These are phyloP conservation scores for Roridomyces roridus DNA, from an alignment of 768 basidiomycete genomes.

Conservation along the genomic window DNA sequence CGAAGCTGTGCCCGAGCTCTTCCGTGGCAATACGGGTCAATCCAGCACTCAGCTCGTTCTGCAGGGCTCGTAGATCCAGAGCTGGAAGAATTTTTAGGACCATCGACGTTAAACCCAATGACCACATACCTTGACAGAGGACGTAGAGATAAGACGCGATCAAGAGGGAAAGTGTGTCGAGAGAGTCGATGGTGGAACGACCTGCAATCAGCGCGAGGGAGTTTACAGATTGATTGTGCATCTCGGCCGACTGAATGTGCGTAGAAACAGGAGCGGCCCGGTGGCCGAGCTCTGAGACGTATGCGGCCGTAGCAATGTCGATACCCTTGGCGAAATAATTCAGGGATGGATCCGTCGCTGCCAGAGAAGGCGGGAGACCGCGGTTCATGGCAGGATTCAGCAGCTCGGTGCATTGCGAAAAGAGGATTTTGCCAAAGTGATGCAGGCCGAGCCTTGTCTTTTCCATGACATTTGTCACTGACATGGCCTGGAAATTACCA, in stretches of 20 bases:
- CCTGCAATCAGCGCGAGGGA: slow-evolving; percentile 67
- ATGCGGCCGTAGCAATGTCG: slow-evolving; percentile 85
- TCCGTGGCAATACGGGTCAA: slow-evolving; percentile 54
- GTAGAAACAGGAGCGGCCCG: slow-evolving; percentile 86
- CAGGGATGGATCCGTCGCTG: slow-evolving; percentile 80
- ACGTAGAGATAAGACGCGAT: slow-evolving; percentile 25
- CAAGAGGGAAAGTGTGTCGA: slow-evolving; percentile 22
- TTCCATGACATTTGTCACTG: slow-evolving; percentile 88
- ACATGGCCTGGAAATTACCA: slow-evolving; percentile 85
- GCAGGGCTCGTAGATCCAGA: slow-evolving; percentile 82
- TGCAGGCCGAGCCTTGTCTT: slow-evolving; percentile 79
- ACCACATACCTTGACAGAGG: slow-evolving; percentile 62
- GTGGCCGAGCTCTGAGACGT: slow-evolving; percentile 81
- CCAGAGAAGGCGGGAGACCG: slow-evolving; percentile 80
- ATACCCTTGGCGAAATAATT: slow-evolving; percentile 87
- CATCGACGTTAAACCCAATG: background rate
- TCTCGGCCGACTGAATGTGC: slow-evolving; percentile 86
- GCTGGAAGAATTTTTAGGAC: slow-evolving; percentile 42
- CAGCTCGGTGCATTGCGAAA: slow-evolving; percentile 72
- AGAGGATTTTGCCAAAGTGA: slow-evolving; percentile 73
- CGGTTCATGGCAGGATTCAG: slow-evolving; percentile 81
- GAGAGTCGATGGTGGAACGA: slow-evolving; percentile 25
- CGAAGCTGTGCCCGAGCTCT: slow-evolving; percentile 55
- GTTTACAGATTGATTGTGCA: slow-evolving; percentile 93
- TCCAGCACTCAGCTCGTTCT: slow-evolving; percentile 63